A percentile compares a stretch with the other conserved stretches of the same genome.
Conservation (phyloP, 2,329 filamentous ascomycete species). For the Coniochaeta sp. region DNA sequence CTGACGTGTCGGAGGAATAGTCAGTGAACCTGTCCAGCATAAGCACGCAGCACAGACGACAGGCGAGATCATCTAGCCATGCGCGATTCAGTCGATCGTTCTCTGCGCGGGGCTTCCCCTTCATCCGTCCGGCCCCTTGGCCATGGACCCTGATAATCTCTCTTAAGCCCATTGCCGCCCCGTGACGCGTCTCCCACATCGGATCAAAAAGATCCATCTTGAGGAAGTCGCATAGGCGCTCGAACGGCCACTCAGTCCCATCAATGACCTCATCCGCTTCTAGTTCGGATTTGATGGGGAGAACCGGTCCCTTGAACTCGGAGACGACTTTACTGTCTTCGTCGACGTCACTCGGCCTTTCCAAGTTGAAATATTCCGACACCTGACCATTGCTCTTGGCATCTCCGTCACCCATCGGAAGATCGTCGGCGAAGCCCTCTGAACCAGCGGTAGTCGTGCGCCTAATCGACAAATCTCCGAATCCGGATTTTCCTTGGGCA, state of each 20-base stretch:
- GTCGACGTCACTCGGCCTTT: slow-evolving; percentile 68
- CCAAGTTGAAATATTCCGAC: slow-evolving; percentile 84
- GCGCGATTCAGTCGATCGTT: slow-evolving; percentile 74
- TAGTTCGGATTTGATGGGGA: slow-evolving; percentile 79
- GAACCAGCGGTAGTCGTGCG: slow-evolving; percentile 53
- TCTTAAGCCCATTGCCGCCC: slow-evolving; percentile 88
- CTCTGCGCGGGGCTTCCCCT: slow-evolving; percentile 60
- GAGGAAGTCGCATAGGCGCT: slow-evolving; percentile 87
- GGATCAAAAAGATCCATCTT: slow-evolving; percentile 90
- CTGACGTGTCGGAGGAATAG: slow-evolving; percentile 94
- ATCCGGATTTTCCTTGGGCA: slow-evolving; percentile 75
- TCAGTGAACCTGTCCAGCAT: slow-evolving; percentile 98
- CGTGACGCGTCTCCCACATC: slow-evolving; percentile 92
- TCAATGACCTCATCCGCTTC: slow-evolving; percentile 70
- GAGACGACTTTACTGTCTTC: slow-evolving; percentile 90
- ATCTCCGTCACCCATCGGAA: slow-evolving; percentile 43
- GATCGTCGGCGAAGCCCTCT: slow-evolving; percentile 55
- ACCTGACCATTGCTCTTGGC: slow-evolving; percentile 55
- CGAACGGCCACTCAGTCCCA: slow-evolving; percentile 86
- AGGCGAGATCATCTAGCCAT: slow-evolving; percentile 94
- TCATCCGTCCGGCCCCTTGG: slow-evolving; percentile 71
- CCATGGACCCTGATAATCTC: slow-evolving; percentile 92
- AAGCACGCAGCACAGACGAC: slow-evolving; percentile 86
- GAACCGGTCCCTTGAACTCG: slow-evolving; percentile 81
- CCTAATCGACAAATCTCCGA: slow-evolving; percentile 76